Evolutionary conservation across 495 filamentous ascomycete genomes (phyloP).

Genomic region (Choiromyces venosus): DNA sequence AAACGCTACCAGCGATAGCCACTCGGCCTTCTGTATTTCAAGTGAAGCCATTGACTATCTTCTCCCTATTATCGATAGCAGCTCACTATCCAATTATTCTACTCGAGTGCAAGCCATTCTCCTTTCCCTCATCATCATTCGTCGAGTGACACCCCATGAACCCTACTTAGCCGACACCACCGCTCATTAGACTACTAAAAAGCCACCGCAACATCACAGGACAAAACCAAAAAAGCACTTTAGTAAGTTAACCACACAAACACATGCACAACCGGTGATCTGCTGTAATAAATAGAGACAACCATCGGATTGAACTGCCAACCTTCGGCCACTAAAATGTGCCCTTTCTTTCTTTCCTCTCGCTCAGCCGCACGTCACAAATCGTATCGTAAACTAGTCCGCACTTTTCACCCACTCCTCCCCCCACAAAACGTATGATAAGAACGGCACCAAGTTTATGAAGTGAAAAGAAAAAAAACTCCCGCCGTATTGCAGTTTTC

Average conservation of each 20-base stretch:
- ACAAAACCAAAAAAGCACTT: neutral
- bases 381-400: neutral
- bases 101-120: neutral
- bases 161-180: neutral
- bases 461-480: neutral
- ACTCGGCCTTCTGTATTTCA: neutral
- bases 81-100: neutral
- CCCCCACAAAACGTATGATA: neutral
- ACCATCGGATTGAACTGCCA: neutral
- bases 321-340: neutral
- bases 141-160: neutral
- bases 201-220: neutral
- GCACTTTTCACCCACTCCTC: neutral
- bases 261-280: neutral
- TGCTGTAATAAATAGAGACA: neutral
- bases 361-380: constrained; percentile 2
- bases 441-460: neutral
- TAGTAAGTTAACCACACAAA: too few relatives aligned
- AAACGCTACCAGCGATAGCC: neutral
- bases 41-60: neutral
- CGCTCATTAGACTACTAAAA: neutral
- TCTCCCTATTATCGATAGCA: neutral
- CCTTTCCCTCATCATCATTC: neutral
- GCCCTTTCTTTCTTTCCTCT: neutral
- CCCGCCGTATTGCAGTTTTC: too few relatives aligned